phyloP scores from a whole-genome alignment of 176 grass and related monocot genomes.

The Puccinellia tenuiflora region DNA sequence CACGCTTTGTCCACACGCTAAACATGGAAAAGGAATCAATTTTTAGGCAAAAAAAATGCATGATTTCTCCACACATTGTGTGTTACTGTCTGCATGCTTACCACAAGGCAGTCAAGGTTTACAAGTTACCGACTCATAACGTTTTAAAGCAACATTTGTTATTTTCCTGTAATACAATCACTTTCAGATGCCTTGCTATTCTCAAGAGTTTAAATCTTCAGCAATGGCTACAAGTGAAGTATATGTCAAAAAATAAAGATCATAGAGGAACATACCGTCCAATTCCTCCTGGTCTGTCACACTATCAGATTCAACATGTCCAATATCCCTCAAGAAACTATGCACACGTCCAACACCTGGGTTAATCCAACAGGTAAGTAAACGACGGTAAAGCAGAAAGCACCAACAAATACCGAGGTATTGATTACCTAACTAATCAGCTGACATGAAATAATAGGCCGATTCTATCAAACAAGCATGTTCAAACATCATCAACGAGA shows the following conservation, averaged over 20 bases:
- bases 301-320: conserved; percentile 75
- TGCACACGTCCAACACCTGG: conserved; percentile 88
- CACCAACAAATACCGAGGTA: background rate
- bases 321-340: conserved; percentile 81
- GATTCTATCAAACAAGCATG: too few species aligned
- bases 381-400: background rate
- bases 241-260: background rate
- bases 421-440: background rate
- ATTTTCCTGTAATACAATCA: background rate
- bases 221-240: background rate
- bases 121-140: background rate
- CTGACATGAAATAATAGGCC: background rate
- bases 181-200: background rate
- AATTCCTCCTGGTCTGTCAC: conserved; percentile 48
- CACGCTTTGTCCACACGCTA: too few species aligned
- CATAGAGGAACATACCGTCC: too few species aligned
- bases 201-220: background rate
- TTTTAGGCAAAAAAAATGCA: too few species aligned
- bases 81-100: background rate
- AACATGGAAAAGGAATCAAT: too few species aligned
- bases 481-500: too few species aligned
- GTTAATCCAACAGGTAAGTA: background rate
- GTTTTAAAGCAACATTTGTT: too few species aligned
- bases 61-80: too few species aligned
- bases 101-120: background rate